These are phyloP conservation scores for Tympanopsis confertula DNA, from an alignment of 2,329 filamentous ascomycete species.

Conservation along the genomic window DNA sequence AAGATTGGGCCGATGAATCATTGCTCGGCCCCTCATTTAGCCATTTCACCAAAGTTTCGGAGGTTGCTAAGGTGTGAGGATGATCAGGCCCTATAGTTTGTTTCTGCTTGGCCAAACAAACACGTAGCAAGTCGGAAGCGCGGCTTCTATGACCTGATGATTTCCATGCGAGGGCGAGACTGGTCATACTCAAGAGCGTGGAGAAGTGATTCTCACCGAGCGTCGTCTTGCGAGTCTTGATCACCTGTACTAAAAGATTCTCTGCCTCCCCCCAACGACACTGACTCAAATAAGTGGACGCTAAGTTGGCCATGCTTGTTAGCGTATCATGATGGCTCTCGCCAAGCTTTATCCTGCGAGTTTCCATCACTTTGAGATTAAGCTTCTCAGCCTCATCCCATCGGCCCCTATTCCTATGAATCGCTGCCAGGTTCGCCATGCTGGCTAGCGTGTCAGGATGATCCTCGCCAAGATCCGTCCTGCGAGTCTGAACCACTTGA, in stretches of 20 bases:
- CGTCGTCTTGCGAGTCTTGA: not conserved
- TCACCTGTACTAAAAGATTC: not conserved
- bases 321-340: not conserved
- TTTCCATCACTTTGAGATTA: not conserved
- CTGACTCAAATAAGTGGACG: not conserved
- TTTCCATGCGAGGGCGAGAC: not conserved
- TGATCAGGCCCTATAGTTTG: not conserved
- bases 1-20: too few relatives aligned
- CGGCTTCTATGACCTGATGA: not conserved
- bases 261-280: not conserved
- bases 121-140: not conserved
- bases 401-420: not conserved
- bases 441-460: not conserved
- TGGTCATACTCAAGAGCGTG: not conserved
- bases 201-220: not conserved
- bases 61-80: slow-evolving; percentile 1
- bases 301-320: not conserved
- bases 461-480: not conserved
- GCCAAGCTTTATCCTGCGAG: not conserved
- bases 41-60: too few relatives aligned
- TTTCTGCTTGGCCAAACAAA: not conserved
- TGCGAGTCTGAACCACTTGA: not conserved
- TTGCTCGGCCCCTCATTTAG: too few relatives aligned
- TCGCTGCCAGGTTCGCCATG: not conserved
- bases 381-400: not conserved